Percentiles rank a stretch among this genome's conserved stretches.
Conservation (phyloP, 495 filamentous ascomycete species). For the Penicillium pulvis region DNA sequence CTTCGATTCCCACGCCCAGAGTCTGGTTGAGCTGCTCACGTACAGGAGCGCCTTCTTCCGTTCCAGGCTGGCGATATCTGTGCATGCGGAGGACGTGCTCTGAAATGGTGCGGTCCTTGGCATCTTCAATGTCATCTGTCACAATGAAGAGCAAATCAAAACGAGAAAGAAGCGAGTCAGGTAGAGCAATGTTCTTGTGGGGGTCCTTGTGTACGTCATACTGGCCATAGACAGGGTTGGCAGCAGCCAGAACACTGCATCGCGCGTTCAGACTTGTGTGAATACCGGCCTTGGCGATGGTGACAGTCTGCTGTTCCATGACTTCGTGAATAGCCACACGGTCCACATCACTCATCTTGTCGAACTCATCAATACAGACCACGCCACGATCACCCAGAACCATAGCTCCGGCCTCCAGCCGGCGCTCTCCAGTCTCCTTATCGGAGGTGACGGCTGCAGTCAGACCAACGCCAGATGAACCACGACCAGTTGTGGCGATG, state of each 20-base stretch:
- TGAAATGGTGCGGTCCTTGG: slow-evolving; percentile 85
- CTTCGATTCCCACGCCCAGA: slow-evolving; percentile 85
- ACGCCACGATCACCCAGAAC: slow-evolving; percentile 96
- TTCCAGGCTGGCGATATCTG: slow-evolving; percentile 89
- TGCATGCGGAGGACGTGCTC: slow-evolving; percentile 99
- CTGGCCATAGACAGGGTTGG: slow-evolving; percentile 97
- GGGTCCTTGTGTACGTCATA: slow-evolving; percentile 99
- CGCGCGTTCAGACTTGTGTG: slow-evolving; percentile 97
- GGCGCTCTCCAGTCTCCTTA: slow-evolving; percentile 95
- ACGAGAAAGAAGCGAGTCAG: slow-evolving; percentile 95
- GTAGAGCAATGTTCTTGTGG: slow-evolving; percentile 96
- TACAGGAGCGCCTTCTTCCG: slow-evolving; percentile 93
- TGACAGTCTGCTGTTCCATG: slow-evolving; percentile 99
- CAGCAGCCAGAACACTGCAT: slow-evolving; percentile 94
- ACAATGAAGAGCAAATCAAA: slow-evolving; percentile 99
- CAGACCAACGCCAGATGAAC: slow-evolving; percentile 96
- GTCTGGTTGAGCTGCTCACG: slow-evolving; percentile 84
- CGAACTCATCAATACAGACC: slow-evolving; percentile 99
- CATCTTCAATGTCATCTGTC: slow-evolving; percentile 96
- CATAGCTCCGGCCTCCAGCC: slow-evolving; percentile 98
- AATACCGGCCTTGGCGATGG: slow-evolving; percentile 97
- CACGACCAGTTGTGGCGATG: slow-evolving; percentile 95
- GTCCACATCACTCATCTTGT: slow-evolving; percentile 99
- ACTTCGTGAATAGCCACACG: slow-evolving; percentile 99
- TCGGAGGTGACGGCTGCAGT: slow-evolving; percentile 95